Evolutionary conservation across 2,329 filamentous ascomycete species (phyloP).

Genomic region (Cladophialophora bantiana): DNA sequence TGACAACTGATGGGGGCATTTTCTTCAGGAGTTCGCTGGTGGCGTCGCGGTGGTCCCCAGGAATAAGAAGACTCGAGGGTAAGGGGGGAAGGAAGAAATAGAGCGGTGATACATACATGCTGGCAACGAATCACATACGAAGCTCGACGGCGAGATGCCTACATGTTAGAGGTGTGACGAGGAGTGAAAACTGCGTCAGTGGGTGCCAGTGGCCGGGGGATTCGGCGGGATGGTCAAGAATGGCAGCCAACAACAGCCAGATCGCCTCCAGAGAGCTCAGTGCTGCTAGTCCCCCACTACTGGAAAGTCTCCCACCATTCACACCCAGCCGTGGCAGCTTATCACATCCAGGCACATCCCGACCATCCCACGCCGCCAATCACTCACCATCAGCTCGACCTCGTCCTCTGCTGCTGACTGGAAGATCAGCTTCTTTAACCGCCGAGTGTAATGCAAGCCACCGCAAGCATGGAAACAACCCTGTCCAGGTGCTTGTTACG

Average conservation of each 20-base stretch:
- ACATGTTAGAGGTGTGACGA: too few species aligned
- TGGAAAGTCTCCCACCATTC: conserved; percentile 25
- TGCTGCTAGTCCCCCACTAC: conserved; percentile 18
- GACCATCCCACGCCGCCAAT: conserved; percentile 24
- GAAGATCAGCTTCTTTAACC: conserved; percentile 32
- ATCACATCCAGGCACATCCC: conserved; percentile 34
- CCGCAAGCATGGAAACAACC: conserved; percentile 16
- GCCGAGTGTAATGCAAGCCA: conserved; percentile 33
- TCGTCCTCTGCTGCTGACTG: conserved; percentile 32
- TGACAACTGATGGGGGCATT: not conserved
- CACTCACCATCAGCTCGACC: conserved; percentile 19
- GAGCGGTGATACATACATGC: too few species aligned
- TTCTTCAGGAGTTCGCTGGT: not conserved
- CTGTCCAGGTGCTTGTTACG: conserved; percentile 1
- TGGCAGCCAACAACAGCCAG: not conserved
- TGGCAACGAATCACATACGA: too few species aligned
- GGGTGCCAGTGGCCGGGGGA: too few species aligned
- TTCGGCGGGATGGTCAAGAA: not conserved
- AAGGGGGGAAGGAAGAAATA: too few species aligned
- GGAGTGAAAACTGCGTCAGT: too few species aligned
- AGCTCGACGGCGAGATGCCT: too few species aligned
- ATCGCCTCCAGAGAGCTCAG: not conserved
- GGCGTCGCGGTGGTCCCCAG: not conserved
- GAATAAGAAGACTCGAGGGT: not conserved
- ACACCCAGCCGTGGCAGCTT: conserved; percentile 10